A percentile compares a stretch with the other conserved stretches of the same genome.
phyloP scores from a whole-genome alignment of 1,284 basidiomycete species.

The Inonotus obliquus region DNA sequence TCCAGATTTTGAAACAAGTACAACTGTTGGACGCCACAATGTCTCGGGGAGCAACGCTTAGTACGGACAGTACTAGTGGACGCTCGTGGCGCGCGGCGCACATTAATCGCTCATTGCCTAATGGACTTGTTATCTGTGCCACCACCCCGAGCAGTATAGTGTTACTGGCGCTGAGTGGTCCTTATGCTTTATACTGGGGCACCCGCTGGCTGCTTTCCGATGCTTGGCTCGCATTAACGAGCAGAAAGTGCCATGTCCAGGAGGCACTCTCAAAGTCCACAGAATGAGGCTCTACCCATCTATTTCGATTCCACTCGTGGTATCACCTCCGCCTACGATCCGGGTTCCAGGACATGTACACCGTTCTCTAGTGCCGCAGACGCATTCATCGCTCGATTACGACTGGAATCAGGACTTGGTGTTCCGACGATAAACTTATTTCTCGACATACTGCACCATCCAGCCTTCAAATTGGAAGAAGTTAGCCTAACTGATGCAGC shows the following conservation, averaged over 20 bases:
- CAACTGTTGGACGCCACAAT: too few relatives aligned
- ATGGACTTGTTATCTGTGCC: too few relatives aligned
- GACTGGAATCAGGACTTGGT: conserved; percentile 14
- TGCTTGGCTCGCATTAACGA: not conserved
- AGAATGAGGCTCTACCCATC: not conserved
- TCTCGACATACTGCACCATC: conserved; percentile 12
- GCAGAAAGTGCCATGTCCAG: not conserved
- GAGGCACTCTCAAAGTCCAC: not conserved
- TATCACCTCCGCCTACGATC: conserved; percentile 4
- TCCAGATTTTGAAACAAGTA: too few relatives aligned
- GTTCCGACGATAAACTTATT: conserved; percentile 15
- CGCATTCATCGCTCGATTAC: conserved; percentile 11
- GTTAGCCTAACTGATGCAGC: conserved; percentile 2
- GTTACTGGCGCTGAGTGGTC: not conserved
- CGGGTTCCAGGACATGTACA: conserved; percentile 3
- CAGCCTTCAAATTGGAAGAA: conserved; percentile 7
- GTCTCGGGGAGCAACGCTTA: too few relatives aligned
- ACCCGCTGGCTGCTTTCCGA: not conserved
- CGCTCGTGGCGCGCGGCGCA: too few relatives aligned
- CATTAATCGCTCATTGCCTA: too few relatives aligned
- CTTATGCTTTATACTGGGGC: not conserved
- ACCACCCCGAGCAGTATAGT: too few relatives aligned
- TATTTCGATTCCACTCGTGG: not conserved
- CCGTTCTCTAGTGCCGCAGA: conserved; percentile 11
- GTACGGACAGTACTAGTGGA: too few relatives aligned